Evolutionary conservation across 2,329 filamentous ascomycete genomes (phyloP).

Genomic region (Seiridium unicorne): DNA sequence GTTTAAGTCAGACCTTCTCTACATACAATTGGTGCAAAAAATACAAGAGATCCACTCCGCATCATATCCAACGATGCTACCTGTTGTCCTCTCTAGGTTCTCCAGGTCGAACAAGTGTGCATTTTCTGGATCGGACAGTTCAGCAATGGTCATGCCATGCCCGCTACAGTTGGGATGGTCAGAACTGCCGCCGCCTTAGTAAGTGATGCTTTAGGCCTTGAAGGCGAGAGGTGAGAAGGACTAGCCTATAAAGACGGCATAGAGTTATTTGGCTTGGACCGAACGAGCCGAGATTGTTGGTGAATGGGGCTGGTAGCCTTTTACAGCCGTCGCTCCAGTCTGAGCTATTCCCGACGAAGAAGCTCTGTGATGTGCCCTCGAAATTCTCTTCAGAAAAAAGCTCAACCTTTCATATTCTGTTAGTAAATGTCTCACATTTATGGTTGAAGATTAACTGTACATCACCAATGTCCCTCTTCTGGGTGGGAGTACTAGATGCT

Average conservation of each 20-base stretch:
- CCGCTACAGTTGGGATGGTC: not conserved
- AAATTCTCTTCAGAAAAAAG: not conserved
- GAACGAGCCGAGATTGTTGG: not conserved
- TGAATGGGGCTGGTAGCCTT: not conserved
- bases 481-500: not conserved
- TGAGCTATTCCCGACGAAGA: not conserved
- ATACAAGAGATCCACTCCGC: constrained; percentile 1
- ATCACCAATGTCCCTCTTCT: not conserved
- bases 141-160: not conserved
- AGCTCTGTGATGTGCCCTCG: not conserved
- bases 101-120: not conserved
- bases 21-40: not conserved
- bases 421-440: not conserved
- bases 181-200: not conserved
- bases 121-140: not conserved
- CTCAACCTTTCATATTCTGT: not conserved
- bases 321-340: not conserved
- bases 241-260: not conserved
- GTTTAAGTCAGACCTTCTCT: not conserved
- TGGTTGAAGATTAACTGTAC: not conserved
- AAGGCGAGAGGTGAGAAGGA: not conserved
- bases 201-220: not conserved
- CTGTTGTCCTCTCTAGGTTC: not conserved
- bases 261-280: not conserved
- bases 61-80: not conserved